A percentile compares a stretch with the other conserved stretches of the same genome.
phyloP scores from a whole-genome alignment of 768 basidiomycete species.

The Boletus edulis region DNA sequence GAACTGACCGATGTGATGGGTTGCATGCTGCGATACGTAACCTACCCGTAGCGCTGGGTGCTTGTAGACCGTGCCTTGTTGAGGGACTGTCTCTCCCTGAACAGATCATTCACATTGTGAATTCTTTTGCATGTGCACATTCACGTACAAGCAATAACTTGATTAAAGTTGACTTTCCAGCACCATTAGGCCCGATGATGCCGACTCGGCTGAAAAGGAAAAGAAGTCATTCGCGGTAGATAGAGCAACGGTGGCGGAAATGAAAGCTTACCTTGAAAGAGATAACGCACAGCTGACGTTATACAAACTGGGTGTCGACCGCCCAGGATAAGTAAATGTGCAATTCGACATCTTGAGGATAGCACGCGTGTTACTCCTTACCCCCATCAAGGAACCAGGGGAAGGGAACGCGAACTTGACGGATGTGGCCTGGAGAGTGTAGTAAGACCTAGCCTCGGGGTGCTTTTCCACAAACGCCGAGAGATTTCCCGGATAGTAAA shows the following conservation, averaged over 20 bases:
- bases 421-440: conserved; percentile 89
- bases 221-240: conserved; percentile 19
- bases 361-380: conserved; percentile 91
- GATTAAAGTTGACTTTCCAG: conserved; percentile 94
- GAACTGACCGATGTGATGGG: conserved; percentile 82
- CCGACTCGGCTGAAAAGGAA: conserved; percentile 71
- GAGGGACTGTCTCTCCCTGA: conserved; percentile 88
- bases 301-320: conserved; percentile 72
- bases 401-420: conserved; percentile 96
- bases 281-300: conserved; percentile 91
- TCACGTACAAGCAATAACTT: conserved; percentile 80
- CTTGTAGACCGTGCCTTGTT: conserved; percentile 90
- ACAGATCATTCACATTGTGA: conserved; percentile 11
- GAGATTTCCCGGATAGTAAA: conserved; percentile 92
- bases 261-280: conserved; percentile 69
- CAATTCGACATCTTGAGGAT: conserved; percentile 91
- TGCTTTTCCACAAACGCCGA: conserved; percentile 86
- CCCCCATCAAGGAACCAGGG: conserved; percentile 95
- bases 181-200: conserved; percentile 90
- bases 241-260: conserved; percentile 21
- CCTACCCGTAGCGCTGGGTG: conserved; percentile 93
- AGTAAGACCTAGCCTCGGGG: conserved; percentile 95
- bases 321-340: conserved; percentile 93
- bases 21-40: conserved; percentile 97
- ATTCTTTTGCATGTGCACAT: conserved; percentile 1